phyloP scores from a whole-genome alignment of 257 asterid genomes.

The Parsonsia alboflavescens region DNA sequence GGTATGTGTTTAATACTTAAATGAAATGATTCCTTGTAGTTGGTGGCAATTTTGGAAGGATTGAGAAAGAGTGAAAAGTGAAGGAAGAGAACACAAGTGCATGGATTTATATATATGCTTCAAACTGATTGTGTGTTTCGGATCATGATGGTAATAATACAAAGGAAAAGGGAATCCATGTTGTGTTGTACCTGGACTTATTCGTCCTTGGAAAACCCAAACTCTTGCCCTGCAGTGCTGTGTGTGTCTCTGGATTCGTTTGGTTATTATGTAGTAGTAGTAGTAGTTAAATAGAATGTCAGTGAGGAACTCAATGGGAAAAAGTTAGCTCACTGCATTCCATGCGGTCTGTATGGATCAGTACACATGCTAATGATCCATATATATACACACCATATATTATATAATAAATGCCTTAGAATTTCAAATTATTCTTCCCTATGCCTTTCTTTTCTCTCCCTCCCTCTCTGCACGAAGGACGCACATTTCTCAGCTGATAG shows the following conservation, averaged over 20 bases:
- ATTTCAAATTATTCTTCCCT: neutral
- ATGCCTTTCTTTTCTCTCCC: neutral
- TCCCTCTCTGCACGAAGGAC: no score
- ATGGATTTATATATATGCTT: constrained; percentile 42
- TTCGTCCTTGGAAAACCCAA: constrained; percentile 26
- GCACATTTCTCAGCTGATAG: neutral
- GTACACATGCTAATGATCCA: constrained; percentile 18
- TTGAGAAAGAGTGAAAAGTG: constrained; percentile 44
- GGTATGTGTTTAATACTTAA: constrained; percentile 42
- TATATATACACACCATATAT: constrained; percentile 12
- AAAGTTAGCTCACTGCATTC: constrained; percentile 29
- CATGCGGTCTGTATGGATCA: constrained; percentile 29
- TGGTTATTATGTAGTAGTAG: constrained; percentile 18
- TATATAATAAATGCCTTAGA: constrained; percentile 1
- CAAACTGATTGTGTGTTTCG: constrained; percentile 7
- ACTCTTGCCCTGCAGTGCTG: constrained; percentile 18
- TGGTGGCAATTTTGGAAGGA: constrained; percentile 90
- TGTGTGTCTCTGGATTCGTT: constrained; percentile 25
- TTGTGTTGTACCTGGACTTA: constrained; percentile 61
- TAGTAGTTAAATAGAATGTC: constrained; percentile 26
- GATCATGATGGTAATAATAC: constrained; percentile 29
- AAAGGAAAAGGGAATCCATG: constrained; percentile 76
- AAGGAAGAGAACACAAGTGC: constrained; percentile 45
- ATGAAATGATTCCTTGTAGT: constrained; percentile 70
- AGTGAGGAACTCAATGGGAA: constrained; percentile 48